Base-by-base conservation (phyloP, 768 basidiomycete species). In the Termitomyces sp. region DNA sequence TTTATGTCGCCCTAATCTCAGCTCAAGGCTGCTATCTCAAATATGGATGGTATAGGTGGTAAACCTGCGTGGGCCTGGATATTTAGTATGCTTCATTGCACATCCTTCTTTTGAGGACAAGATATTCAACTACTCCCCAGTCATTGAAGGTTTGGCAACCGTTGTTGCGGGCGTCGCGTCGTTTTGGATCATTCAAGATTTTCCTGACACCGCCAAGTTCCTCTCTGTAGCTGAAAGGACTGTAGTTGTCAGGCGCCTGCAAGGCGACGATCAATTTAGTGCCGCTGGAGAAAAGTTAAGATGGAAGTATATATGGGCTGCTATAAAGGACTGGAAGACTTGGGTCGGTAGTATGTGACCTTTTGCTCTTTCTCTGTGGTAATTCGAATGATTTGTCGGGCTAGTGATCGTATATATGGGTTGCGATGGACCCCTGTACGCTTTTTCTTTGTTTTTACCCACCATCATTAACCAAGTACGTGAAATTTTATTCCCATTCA, bases 141-240 rank as follows among this genome's bases (percentile, higher is more conserved):
- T 89, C 56, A 60, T 90, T 13, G 86, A 89, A 65, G 89, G 88
- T 20, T 71, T 90, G 36, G 73, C 72, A 14, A 90, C 90, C 1
- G 76, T 90, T 26, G 16, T 89, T n/a, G 87, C 85, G 6, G 87
- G 86, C 9, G 67, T 68, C 24, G 68, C 75, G 10, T 90, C 88
- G 1, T 91, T 84, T 73, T 92, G 81, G 79, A 82, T 92, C 65
- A 82, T 92, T 58, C 84, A 90, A 64, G 90, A 92, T 67, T 92
- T 92, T 71, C 90, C 90, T 3, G 88, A 92, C 63, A 88, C 83
- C 1, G 90, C 89, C 28, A 87, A 80, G 62, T 92, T 91, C 74
- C 75, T 92, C 6, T 79, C 78, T n/a, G 86, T 88, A 62, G 79
- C 73, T 3, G 90, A 92, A 70, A 76, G 87, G 32, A 84, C 83